These are phyloP conservation scores for Aquilaria malaccensis DNA, from an alignment of 345 rosid genomes.

Conservation along the genomic window DNA sequence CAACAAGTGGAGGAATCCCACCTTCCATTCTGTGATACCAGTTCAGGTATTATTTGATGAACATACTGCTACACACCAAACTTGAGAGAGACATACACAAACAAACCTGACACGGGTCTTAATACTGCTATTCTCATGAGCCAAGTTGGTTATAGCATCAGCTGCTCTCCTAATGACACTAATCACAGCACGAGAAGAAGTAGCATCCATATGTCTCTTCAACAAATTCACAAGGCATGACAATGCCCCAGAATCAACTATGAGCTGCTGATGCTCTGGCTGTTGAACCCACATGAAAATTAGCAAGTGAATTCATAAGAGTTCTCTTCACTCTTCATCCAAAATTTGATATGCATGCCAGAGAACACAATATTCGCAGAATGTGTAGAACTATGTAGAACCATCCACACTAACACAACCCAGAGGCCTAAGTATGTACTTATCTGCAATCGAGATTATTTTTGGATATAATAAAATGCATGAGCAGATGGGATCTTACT, in stretches of 20 bases:
- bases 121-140: slow-evolving; percentile 94
- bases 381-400: too few relatives aligned
- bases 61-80: slow-evolving; percentile 9
- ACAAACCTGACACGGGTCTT: slow-evolving; percentile 95
- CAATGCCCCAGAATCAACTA: slow-evolving; percentile 90
- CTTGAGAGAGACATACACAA: slow-evolving; percentile 8
- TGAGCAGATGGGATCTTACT: too few relatives aligned
- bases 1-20: slow-evolving; percentile 96
- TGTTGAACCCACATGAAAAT: slow-evolving; percentile 32
- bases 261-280: slow-evolving; percentile 98
- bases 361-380: too few relatives aligned
- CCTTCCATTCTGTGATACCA: slow-evolving; percentile 69
- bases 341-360: too few relatives aligned
- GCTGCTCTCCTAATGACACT: slow-evolving; percentile 97
- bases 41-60: slow-evolving; percentile 15
- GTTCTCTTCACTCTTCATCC: too few relatives aligned
- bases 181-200: slow-evolving; percentile 62
- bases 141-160: slow-evolving; percentile 98
- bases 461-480: too few relatives aligned
- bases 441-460: too few relatives aligned
- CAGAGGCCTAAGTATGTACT: too few relatives aligned
- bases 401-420: too few relatives aligned
- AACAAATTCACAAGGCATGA: slow-evolving; percentile 72
- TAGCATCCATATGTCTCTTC: slow-evolving; percentile 61
- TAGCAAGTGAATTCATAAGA: background rate